Evolutionary conservation across 495 filamentous ascomycete species (phyloP).

Genomic region (Trichoderma orchidacearum): DNA sequence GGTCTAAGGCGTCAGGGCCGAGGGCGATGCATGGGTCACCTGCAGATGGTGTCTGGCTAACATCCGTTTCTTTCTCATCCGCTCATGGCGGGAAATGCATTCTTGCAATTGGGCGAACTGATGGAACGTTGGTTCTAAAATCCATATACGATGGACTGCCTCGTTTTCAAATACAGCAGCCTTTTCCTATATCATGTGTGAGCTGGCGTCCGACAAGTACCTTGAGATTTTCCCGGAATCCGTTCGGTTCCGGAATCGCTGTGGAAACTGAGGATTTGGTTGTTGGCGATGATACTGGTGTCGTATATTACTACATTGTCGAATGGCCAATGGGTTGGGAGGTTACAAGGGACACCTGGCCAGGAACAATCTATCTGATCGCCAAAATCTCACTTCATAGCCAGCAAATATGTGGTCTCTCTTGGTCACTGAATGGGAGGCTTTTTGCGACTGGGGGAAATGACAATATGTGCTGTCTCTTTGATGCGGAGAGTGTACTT

Average conservation of each 20-base stretch:
- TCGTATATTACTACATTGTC: slow-evolving; percentile 76
- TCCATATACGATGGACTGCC: slow-evolving; percentile 36
- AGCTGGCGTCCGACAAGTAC: slow-evolving; percentile 46
- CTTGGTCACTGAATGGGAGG: slow-evolving; percentile 68
- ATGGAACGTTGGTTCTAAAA: slow-evolving; percentile 42
- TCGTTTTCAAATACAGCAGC: slow-evolving; percentile 63
- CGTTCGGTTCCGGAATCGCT: slow-evolving; percentile 13
- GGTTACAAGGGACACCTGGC: slow-evolving; percentile 48
- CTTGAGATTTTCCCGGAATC: slow-evolving; percentile 22
- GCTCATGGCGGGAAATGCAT: slow-evolving; percentile 62
- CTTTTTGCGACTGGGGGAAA: slow-evolving; percentile 84
- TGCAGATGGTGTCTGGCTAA: slow-evolving; percentile 37
- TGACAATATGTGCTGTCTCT: slow-evolving; percentile 79
- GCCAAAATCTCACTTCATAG: slow-evolving; percentile 66
- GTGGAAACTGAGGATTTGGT: slow-evolving; percentile 66
- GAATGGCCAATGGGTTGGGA: slow-evolving; percentile 63
- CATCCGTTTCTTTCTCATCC: slow-evolving; percentile 81
- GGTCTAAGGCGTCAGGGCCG: slow-evolving; percentile 55
- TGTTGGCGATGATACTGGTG: slow-evolving; percentile 78
- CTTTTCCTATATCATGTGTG: slow-evolving; percentile 60
- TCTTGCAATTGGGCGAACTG: slow-evolving; percentile 70
- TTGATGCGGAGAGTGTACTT: slow-evolving; percentile 52
- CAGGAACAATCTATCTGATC: slow-evolving; percentile 62
- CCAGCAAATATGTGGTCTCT: slow-evolving; percentile 84
- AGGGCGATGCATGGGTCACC: slow-evolving; percentile 30